These are phyloP conservation scores for Mortierella polycephala DNA, from an alignment of 371 early-diverging fungal genomes.

Conservation along the genomic window DNA sequence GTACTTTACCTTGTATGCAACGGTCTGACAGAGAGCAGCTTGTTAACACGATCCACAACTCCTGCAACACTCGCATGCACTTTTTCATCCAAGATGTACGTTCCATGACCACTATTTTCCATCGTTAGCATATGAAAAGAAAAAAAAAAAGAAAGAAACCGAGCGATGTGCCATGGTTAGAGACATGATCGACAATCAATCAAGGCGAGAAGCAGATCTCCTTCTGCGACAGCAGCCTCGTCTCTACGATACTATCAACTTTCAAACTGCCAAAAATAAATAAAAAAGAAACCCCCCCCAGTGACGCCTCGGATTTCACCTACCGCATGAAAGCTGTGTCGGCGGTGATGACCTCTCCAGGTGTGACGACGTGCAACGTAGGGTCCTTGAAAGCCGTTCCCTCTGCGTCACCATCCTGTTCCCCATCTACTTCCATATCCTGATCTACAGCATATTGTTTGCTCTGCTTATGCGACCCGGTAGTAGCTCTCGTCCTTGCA, in stretches of 20 bases:
- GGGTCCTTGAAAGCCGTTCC: slow-evolving; percentile 20
- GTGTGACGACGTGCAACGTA: slow-evolving; percentile 76
- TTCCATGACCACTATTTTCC: slow-evolving; percentile 94
- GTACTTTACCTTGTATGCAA: slow-evolving; percentile 78
- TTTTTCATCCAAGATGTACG: slow-evolving; percentile 76
- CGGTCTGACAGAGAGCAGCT: slow-evolving; percentile 94
- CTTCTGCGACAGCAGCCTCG: too few relatives aligned
- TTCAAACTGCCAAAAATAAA: too few relatives aligned
- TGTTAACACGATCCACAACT: slow-evolving; percentile 94
- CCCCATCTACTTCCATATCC: slow-evolving; percentile 61
- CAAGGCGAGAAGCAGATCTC: too few relatives aligned
- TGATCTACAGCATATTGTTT: slow-evolving; percentile 28
- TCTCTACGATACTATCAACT: too few relatives aligned
- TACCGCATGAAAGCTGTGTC: slow-evolving; percentile 90
- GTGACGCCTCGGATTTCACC: not conserved
- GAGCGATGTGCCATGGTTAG: not conserved
- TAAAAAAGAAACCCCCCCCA: slow-evolving; percentile 1
- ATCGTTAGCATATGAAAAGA: not conserved
- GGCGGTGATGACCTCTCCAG: slow-evolving; percentile 87
- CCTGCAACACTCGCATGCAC: slow-evolving; percentile 93
- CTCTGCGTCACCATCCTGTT: slow-evolving; percentile 11
- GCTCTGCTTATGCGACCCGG: slow-evolving; percentile 9
- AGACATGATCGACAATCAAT: too few relatives aligned
- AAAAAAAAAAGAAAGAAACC: not conserved
- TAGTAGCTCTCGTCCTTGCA: slow-evolving; percentile 30